These are phyloP conservation scores for Strobilomyces confusus DNA, from an alignment of 768 basidiomycete genomes.

Conservation along the genomic window DNA sequence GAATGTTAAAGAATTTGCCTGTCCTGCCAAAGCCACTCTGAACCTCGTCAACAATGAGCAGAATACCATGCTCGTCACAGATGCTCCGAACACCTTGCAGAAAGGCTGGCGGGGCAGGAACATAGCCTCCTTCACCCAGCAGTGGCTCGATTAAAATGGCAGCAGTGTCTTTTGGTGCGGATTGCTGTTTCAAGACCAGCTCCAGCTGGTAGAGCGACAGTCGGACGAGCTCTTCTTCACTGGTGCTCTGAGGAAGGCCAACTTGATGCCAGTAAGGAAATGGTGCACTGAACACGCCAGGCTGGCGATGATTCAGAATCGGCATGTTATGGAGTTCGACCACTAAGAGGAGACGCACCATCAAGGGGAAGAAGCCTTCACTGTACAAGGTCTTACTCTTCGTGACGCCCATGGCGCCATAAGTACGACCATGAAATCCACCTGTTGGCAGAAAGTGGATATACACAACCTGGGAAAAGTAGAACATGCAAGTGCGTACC, in stretches of 20 bases:
- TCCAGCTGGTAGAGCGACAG: conserved; percentile 78
- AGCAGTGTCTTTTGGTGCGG: conserved; percentile 79
- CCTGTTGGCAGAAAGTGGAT: conserved; percentile 34
- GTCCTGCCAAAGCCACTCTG: conserved; percentile 90
- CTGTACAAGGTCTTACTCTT: conserved; percentile 91
- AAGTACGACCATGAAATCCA: conserved; percentile 90
- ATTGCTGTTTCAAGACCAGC: conserved; percentile 75
- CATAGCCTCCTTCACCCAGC: conserved; percentile 94
- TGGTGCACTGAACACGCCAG: conserved; percentile 74
- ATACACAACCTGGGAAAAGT: neutral
- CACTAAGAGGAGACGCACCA: conserved; percentile 48
- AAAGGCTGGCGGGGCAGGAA: conserved; percentile 79
- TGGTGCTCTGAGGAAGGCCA: conserved; percentile 51
- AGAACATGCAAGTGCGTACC: conserved; percentile 37
- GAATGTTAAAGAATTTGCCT: conserved; percentile 76
- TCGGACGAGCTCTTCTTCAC: conserved; percentile 53
- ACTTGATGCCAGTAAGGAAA: conserved; percentile 95
- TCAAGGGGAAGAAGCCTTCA: conserved; percentile 71
- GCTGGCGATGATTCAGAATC: conserved; percentile 39
- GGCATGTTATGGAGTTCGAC: neutral
- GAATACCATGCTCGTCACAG: conserved; percentile 84
- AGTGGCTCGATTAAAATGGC: conserved; percentile 94
- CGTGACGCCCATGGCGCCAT: conserved; percentile 91
- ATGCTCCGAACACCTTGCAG: conserved; percentile 73
- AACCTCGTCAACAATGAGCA: conserved; percentile 84